phyloP scores from a whole-genome alignment of 2,329 filamentous ascomycete genomes.

The Diaporthe sp. region DNA sequence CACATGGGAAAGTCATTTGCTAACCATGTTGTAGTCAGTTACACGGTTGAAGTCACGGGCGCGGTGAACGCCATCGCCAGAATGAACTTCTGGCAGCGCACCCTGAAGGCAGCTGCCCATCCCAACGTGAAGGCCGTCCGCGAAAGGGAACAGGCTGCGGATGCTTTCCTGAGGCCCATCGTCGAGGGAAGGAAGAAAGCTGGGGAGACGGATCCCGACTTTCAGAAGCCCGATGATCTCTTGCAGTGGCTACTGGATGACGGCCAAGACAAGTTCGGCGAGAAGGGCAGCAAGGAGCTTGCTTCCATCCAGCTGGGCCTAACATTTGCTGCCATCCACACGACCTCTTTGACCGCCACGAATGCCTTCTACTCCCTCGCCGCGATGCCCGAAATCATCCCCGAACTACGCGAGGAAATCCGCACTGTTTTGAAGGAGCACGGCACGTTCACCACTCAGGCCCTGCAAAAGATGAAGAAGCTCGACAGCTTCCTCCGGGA shows the following conservation, averaged over 20 bases:
- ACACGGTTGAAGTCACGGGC: slow-evolving; percentile 58
- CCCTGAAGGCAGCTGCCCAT: slow-evolving; percentile 49
- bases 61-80: slow-evolving; percentile 50
- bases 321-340: slow-evolving; percentile 66
- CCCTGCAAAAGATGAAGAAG: slow-evolving; percentile 52
- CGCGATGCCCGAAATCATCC: slow-evolving; percentile 63
- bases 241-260: slow-evolving; percentile 62
- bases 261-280: slow-evolving; percentile 51
- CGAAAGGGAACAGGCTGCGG: slow-evolving; percentile 50
- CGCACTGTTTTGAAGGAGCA: slow-evolving; percentile 53
- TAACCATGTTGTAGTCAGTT: slow-evolving; percentile 51
- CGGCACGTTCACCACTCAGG: slow-evolving; percentile 47
- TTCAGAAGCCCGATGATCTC: slow-evolving; percentile 60
- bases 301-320: slow-evolving; percentile 59
- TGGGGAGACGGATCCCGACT: slow-evolving; percentile 42
- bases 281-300: slow-evolving; percentile 52
- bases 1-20: not conserved
- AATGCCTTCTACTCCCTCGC: slow-evolving; percentile 68
- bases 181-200: slow-evolving; percentile 50
- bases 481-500: slow-evolving; percentile 52
- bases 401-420: slow-evolving; percentile 67
- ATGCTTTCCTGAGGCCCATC: slow-evolving; percentile 54
- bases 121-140: slow-evolving; percentile 54
- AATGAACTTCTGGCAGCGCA: slow-evolving; percentile 52
- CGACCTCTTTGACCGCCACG: slow-evolving; percentile 60